These are phyloP conservation scores for Podospora pseudopauciseta DNA, from an alignment of 495 filamentous ascomycete species.

Conservation along the genomic window DNA sequence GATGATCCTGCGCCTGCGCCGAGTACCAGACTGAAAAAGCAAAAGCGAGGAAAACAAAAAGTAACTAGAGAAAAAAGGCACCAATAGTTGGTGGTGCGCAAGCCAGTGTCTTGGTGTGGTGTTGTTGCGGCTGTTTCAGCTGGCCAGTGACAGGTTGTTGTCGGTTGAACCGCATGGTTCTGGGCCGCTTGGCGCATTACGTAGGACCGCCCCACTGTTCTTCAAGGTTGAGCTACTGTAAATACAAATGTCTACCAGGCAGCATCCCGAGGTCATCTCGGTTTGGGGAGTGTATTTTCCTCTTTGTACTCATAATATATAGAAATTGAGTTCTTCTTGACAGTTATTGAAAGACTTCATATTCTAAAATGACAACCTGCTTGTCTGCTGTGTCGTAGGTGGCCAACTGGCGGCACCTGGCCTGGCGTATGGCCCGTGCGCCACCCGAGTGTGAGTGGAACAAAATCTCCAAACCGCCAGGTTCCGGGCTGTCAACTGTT, in stretches of 20 bases:
- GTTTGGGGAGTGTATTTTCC: too few relatives aligned
- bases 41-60: not conserved
- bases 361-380: too few relatives aligned
- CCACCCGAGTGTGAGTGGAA: not conserved
- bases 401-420: too few relatives aligned
- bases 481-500: not conserved
- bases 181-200: constrained; percentile 10
- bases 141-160: constrained; percentile 5
- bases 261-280: not conserved
- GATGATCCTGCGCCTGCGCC: not conserved
- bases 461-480: not conserved
- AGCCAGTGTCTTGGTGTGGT: not conserved
- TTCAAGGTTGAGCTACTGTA: too few relatives aligned
- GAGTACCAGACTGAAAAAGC: not conserved
- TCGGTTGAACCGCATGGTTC: not conserved
- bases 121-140: constrained; percentile 11
- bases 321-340: too few relatives aligned
- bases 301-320: too few relatives aligned
- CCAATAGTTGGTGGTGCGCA: not conserved
- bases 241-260: not conserved
- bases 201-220: not conserved
- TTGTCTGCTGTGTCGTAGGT: too few relatives aligned
- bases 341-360: too few relatives aligned
- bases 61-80: not conserved
- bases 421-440: too few relatives aligned